phyloP scores from a whole-genome alignment of 1,139 yeast species.

The Lodderomyces elongisporus region DNA sequence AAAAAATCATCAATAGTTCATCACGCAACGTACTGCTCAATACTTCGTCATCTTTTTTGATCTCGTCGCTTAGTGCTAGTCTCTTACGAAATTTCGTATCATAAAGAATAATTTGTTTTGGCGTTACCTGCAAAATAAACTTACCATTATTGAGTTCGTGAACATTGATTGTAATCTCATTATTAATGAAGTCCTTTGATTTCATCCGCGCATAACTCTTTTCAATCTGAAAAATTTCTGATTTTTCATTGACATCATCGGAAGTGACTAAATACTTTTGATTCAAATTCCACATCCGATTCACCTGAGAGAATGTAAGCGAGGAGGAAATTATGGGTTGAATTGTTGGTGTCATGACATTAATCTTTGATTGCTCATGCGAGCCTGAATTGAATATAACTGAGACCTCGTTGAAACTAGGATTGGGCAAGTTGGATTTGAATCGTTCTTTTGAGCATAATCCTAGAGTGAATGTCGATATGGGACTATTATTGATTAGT shows the following conservation, averaged over 20 bases:
- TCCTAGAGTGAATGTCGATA: conserved; percentile 66
- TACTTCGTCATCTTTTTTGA: conserved; percentile 42
- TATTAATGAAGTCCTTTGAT: conserved; percentile 59
- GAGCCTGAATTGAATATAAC: conserved; percentile 71
- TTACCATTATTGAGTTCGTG: conserved; percentile 57
- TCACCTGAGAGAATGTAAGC: conserved; percentile 68
- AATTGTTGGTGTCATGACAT: conserved; percentile 58
- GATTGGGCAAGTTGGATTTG: conserved; percentile 61
- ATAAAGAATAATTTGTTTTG: conserved; percentile 59
- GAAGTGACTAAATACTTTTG: conserved; percentile 66
- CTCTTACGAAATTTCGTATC: conserved; percentile 54
- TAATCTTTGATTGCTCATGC: conserved; percentile 49
- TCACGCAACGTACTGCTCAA: conserved; percentile 50
- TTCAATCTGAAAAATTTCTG: conserved; percentile 69
- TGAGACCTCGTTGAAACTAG: conserved; percentile 60
- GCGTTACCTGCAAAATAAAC: conserved; percentile 69
- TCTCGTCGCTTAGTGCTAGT: conserved; percentile 32
- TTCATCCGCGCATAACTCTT: conserved; percentile 63
- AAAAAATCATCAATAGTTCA: conserved; percentile 47
- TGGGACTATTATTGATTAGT: conserved; percentile 68
- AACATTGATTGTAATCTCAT: conserved; percentile 63
- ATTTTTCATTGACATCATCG: conserved; percentile 56
- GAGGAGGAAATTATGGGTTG: conserved; percentile 66
- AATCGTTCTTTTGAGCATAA: conserved; percentile 50
- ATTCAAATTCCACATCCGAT: conserved; percentile 67